A percentile compares a stretch with the other conserved stretches of the same genome.
Evolutionary conservation across 2,329 filamentous ascomycete genomes (phyloP).

Genomic region (Thermothelomyces thermophilus): DNA sequence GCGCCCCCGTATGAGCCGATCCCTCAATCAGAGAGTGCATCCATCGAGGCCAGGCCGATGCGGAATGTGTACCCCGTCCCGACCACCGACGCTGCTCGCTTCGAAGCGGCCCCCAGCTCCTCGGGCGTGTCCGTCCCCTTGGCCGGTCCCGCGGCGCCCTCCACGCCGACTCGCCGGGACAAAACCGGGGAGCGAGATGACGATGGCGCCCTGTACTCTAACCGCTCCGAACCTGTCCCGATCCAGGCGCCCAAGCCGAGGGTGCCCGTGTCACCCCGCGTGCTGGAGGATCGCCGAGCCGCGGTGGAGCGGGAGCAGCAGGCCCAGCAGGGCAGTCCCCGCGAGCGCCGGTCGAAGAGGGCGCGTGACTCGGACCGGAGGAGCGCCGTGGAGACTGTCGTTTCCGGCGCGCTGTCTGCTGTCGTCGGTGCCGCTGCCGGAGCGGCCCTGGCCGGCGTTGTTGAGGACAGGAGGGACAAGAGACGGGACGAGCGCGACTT

Average conservation of each 20-base stretch:
- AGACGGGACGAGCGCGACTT: constrained; percentile 6
- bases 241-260: constrained; percentile 84
- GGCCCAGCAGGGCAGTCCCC: constrained; percentile 9
- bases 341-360: constrained; percentile 12
- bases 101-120: constrained; percentile 50
- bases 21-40: constrained; percentile 32
- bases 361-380: constrained; percentile 24
- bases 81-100: constrained; percentile 56
- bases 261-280: constrained; percentile 60
- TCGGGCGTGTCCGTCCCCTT: constrained; percentile 38
- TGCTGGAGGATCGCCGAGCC: constrained; percentile 51
- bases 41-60: constrained; percentile 38
- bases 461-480: constrained; percentile 4
- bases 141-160: not conserved
- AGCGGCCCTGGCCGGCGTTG: not conserved
- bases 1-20: constrained; percentile 35
- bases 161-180: constrained; percentile 11
- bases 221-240: constrained; percentile 52
- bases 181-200: constrained; percentile 2
- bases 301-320: constrained; percentile 9
- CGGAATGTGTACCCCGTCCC: constrained; percentile 62
- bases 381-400: constrained; percentile 13
- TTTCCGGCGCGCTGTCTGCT: constrained; percentile 13
- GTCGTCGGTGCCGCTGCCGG: constrained; percentile 11
- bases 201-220: not conserved